Percentiles rank a stretch among this genome's conserved stretches.
phyloP scores from a whole-genome alignment of 805 yeast genomes.

The Vanderwaltozyma polyspora region DNA sequence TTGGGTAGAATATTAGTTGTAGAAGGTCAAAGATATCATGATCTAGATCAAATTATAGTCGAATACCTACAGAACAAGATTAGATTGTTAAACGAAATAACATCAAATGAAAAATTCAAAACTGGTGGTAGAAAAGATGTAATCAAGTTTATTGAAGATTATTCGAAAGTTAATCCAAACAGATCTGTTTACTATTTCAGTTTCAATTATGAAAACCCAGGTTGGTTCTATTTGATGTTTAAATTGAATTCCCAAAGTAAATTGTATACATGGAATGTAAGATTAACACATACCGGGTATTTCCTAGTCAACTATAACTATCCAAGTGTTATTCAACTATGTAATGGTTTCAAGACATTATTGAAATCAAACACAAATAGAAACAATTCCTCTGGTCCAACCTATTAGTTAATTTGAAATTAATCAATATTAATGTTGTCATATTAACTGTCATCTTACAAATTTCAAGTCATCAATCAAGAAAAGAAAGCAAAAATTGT shows the following conservation, averaged over 20 bases:
- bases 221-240: conserved; percentile 83
- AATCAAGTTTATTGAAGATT: conserved; percentile 75
- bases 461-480: too few species aligned
- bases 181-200: conserved; percentile 87
- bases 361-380: conserved; percentile 26
- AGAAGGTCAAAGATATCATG: conserved; percentile 62
- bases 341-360: conserved; percentile 87
- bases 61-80: conserved; percentile 79
- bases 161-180: conserved; percentile 82
- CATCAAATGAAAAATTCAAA: conserved; percentile 78
- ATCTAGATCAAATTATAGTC: conserved; percentile 86
- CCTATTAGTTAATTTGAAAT: too few species aligned
- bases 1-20: conserved; percentile 52
- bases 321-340: conserved; percentile 77
- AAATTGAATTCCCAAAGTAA: conserved; percentile 63
- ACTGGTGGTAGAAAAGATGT: conserved; percentile 68
- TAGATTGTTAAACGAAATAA: conserved; percentile 72
- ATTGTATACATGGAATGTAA: conserved; percentile 79
- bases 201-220: conserved; percentile 81
- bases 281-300: conserved; percentile 80
- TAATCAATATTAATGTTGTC: too few species aligned
- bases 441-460: too few species aligned
- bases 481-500: too few species aligned
- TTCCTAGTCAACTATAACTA: conserved; percentile 68
- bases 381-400: too few species aligned